Evolutionary conservation across 2,329 filamentous ascomycete species (phyloP), one percentile per base, ranked within the genome.

Genomic region (Colletotrichum echinochloae): DNA sequence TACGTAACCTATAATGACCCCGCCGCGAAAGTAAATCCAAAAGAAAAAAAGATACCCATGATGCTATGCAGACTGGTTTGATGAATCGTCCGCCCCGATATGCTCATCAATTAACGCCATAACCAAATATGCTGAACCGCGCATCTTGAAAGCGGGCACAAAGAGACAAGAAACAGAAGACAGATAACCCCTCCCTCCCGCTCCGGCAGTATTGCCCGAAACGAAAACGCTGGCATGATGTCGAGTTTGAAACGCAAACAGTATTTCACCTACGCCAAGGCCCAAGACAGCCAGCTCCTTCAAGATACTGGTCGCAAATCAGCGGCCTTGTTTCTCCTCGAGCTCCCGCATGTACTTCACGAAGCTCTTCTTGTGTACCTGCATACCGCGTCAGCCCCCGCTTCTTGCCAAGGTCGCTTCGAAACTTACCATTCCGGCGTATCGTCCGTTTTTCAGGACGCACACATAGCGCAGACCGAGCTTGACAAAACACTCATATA

Each of bases 401-500:
- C 16, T 61, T 18, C 9, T 52, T 35, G 8, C 5, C 41, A 28
- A 2, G 23, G 1, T 1, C 16, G 7, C 2, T 16, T 5, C 5
- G 49, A 9, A 14, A 83, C 90, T 83, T 80, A 97, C 94, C 86
- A 99, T 88, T 72, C 96, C 96, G 2, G 92, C 93, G 81, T 94
- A 99, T 72, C 89, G 90, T 30, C 96, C 96, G 74, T 97, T 91
- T 65, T 88, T 89, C 33, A 96, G 83, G 5, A 98, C 94, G 78
- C 96, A 98, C 60, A 99, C 92, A 80, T 97, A 98, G 72, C 96
- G 87, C 74, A 99, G 81, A 1, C 96, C 96, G 11, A 99, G 85
- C 81, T 99, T 99, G 60, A 94, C 93, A 79, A 98, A 99, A 77
- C 94, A 95, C 79, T 99, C 96, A 76, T 97, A 98, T 5, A 98